A percentile compares a stretch with the other conserved stretches of the same genome.
Evolutionary conservation across 1,284 basidiomycete species (phyloP).

Genomic region (Somion occarium): DNA sequence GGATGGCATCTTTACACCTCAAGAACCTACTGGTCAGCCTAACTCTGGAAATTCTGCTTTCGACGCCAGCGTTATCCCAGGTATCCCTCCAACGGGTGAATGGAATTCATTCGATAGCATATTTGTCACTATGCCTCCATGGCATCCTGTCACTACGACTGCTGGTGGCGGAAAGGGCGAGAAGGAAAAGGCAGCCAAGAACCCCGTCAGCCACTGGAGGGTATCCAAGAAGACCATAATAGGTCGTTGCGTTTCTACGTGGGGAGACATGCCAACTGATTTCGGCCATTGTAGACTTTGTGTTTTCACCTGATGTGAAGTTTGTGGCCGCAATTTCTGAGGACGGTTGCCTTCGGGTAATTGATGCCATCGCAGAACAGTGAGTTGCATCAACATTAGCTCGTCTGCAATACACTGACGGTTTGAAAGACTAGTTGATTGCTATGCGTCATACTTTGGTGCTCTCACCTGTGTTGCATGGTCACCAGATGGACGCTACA

Average conservation of each 20-base stretch:
- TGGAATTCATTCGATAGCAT: slow-evolving; percentile 77
- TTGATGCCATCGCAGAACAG: slow-evolving; percentile 84
- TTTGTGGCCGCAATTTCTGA: slow-evolving; percentile 84
- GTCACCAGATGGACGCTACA: slow-evolving; percentile 93
- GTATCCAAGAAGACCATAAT: slow-evolving; percentile 67
- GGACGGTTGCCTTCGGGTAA: slow-evolving; percentile 84
- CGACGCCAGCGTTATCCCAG: slow-evolving; percentile 15
- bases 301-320: slow-evolving; percentile 87
- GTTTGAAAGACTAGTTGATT: slow-evolving; percentile 69
- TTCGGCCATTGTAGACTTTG: slow-evolving; percentile 72
- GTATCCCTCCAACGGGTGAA: slow-evolving; percentile 31
- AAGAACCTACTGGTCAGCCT: slow-evolving; percentile 38
- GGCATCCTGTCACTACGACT: slow-evolving; percentile 61
- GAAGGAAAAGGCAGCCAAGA: slow-evolving; percentile 70
- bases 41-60: slow-evolving; percentile 9
- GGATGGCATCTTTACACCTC: slow-evolving; percentile 68
- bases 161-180: slow-evolving; percentile 37
- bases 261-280: background rate
- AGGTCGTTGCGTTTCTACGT: slow-evolving; percentile 36
- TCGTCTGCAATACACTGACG: slow-evolving; percentile 2
- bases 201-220: slow-evolving; percentile 84
- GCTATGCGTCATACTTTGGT: slow-evolving; percentile 91
- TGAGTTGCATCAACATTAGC: slow-evolving; percentile 38
- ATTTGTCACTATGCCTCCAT: slow-evolving; percentile 76
- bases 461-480: slow-evolving; percentile 85